Percentiles rank a stretch among this genome's conserved stretches.
phyloP scores from a whole-genome alignment of 352 stramenopile genomes.

The Globisporangium ultimum region DNA sequence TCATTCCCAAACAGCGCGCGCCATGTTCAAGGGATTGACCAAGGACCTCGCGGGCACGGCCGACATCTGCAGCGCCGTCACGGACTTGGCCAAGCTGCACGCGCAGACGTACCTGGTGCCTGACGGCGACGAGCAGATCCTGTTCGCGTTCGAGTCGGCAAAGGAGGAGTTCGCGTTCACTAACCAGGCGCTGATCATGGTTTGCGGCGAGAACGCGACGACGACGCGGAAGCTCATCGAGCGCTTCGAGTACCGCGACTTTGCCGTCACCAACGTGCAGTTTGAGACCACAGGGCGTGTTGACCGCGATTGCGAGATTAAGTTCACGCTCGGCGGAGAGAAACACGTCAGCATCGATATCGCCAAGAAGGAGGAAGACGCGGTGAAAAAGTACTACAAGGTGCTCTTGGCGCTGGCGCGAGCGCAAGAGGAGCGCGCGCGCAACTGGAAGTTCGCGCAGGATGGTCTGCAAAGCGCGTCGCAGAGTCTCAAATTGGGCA shows the following conservation, averaged over 20 bases:
- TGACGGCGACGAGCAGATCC: constrained; percentile 28
- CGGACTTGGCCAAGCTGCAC: constrained; percentile 40
- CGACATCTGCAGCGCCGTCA: constrained; percentile 47
- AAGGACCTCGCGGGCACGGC: constrained; percentile 43
- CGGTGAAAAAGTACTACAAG: constrained; percentile 52
- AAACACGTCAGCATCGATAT: constrained; percentile 46
- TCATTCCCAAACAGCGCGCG: neutral
- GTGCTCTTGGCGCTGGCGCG: constrained; percentile 35
- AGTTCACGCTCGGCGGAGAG: constrained; percentile 40
- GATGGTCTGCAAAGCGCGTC: constrained; percentile 3
- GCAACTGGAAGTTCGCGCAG: constrained; percentile 31
- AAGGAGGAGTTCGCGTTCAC: constrained; percentile 69
- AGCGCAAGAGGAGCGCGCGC: constrained; percentile 32
- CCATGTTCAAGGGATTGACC: constrained; percentile 47
- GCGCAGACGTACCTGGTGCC: constrained; percentile 46
- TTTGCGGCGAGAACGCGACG: constrained; percentile 32
- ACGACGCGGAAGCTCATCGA: constrained; percentile 51
- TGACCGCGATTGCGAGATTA: constrained; percentile 65
- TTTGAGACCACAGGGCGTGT: constrained; percentile 56
- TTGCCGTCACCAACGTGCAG: constrained; percentile 23
- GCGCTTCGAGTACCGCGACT: constrained; percentile 39
- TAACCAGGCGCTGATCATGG: constrained; percentile 46
- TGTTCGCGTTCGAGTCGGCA: constrained; percentile 44
- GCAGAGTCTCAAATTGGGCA: too few relatives aligned
- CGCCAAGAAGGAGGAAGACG: constrained; percentile 38